Evolutionary conservation across 2,329 filamentous ascomycete genomes (phyloP), one percentile per base, ranked within the genome.

Genomic region (Rugonectria rugulosa): DNA sequence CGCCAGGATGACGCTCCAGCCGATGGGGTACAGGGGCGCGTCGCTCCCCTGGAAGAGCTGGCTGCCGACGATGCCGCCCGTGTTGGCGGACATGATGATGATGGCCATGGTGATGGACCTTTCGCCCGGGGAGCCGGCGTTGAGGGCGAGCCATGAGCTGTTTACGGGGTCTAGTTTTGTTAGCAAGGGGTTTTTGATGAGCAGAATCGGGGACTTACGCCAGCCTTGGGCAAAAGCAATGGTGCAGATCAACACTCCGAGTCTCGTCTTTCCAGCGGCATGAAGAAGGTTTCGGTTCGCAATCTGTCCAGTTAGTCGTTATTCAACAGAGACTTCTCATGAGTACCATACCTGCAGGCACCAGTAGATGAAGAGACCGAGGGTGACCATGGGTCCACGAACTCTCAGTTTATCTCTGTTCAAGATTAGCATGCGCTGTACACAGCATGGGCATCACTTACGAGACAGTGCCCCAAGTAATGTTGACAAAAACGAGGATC

Each of bases 51-150:
- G 66, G 53, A 72, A 72, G 9, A 72, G 43, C 44, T 72, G 68
- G 12, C 66, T 66, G 14, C 69, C 70, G 14, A 70, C 61, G 12
- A 72, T 66, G 3, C 68, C 69, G 6, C 68, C 65, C 15, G 65
- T 63, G 43, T 73, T 72, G 23, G 68, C 68, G 2, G 68, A 63
- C 70, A 73, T 71, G 49, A 73, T 70, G 24, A 71, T 59, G 14
- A 72, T 64, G 31, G 70, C 68, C 68, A 73, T 70, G 9, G 66
- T 71, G 31, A 72, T 65, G 3, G 68, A 71, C 5, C 70, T 56
- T 17, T 72, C 70, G 14, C 68, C 69, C 3, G 69, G 65, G 4
- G 59, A 63, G 10, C 61, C 63, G 20, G 64, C 55, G 31, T 72
- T 72, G 7, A 71, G 60, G 2, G 70, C 60, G 38, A 72, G 57